These are phyloP conservation scores for Chlorella vulgaris DNA, from an alignment of 139 green algal species.

Conservation along the genomic window DNA sequence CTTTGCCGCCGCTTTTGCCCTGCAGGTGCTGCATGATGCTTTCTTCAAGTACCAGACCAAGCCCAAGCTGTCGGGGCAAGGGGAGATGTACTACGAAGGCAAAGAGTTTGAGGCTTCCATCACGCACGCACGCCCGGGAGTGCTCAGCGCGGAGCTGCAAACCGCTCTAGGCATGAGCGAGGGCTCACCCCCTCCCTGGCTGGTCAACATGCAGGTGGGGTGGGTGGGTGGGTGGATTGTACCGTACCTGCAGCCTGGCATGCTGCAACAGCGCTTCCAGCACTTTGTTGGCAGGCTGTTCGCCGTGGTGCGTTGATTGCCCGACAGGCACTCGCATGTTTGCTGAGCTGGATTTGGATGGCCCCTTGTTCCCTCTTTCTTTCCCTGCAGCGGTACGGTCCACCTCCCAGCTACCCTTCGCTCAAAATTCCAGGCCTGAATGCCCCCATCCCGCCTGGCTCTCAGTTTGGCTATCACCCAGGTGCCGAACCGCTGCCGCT, in stretches of 20 bases:
- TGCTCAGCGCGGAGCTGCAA: conserved; percentile 75
- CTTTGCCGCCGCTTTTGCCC: too few species aligned
- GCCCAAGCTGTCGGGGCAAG: conserved; percentile 82
- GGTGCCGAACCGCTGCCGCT: conserved; percentile 31
- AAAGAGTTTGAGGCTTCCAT: conserved; percentile 75
- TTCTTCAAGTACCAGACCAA: conserved; percentile 99
- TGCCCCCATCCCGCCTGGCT: conserved; percentile 90
- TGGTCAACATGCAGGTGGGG: conserved; percentile 90
- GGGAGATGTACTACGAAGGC: conserved; percentile 99
- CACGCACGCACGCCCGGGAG: conserved; percentile 39
- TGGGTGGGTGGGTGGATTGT: too few species aligned
- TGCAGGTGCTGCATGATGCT: conserved; percentile 91
- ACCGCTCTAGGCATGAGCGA: conserved; percentile 88
- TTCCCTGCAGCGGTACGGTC: conserved; percentile 89
- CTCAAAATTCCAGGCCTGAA: conserved; percentile 92
- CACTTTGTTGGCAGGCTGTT: too few species aligned
- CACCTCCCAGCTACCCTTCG: conserved; percentile 93
- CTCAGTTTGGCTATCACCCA: conserved; percentile 87
- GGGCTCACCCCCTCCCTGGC: conserved; percentile 88
- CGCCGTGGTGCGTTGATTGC: too few species aligned
- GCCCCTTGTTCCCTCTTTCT: neutral
- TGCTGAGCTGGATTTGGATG: neutral
- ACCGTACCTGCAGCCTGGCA: too few species aligned
- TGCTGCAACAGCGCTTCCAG: neutral
- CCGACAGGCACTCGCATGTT: too few species aligned